These are phyloP conservation scores for Pyrenochaeta sp. DNA, from an alignment of 2,329 filamentous ascomycete species.

Conservation along the genomic window DNA sequence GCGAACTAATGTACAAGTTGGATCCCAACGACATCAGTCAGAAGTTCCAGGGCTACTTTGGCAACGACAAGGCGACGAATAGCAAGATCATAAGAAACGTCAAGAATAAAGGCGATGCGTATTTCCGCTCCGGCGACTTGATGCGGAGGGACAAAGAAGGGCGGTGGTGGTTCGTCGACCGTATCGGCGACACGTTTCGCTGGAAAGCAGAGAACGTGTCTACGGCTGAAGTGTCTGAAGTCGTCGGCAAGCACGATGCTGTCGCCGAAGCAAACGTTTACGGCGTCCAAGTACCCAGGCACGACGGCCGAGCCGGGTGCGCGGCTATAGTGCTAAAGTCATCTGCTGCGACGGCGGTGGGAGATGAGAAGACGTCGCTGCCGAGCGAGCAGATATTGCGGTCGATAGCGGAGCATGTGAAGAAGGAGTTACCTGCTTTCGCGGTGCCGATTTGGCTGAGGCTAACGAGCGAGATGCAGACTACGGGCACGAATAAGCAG, in stretches of 20 bases:
- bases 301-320: conserved; percentile 57
- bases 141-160: conserved; percentile 43
- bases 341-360: conserved; percentile 8
- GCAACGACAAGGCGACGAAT: conserved; percentile 43
- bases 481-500: conserved; percentile 58
- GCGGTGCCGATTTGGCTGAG: conserved; percentile 57
- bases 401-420: conserved; percentile 47
- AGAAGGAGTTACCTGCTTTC: conserved; percentile 51
- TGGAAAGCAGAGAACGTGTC: conserved; percentile 58
- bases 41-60: conserved; percentile 72
- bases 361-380: conserved; percentile 10
- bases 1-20: conserved; percentile 69
- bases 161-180: conserved; percentile 50
- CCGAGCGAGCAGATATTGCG: conserved; percentile 24
- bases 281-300: conserved; percentile 54
- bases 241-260: conserved; percentile 48
- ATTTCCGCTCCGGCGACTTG: conserved; percentile 49
- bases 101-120: conserved; percentile 47
- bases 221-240: conserved; percentile 55
- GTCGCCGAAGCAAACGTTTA: conserved; percentile 57
- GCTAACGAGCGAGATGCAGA: conserved; percentile 50
- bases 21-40: conserved; percentile 54
- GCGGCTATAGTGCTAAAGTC: conserved; percentile 50
- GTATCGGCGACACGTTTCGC: conserved; percentile 51
- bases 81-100: conserved; percentile 48